Conservation (phyloP, 2,329 filamentous ascomycete genomes). For the Aspergillus sp. region DNA sequence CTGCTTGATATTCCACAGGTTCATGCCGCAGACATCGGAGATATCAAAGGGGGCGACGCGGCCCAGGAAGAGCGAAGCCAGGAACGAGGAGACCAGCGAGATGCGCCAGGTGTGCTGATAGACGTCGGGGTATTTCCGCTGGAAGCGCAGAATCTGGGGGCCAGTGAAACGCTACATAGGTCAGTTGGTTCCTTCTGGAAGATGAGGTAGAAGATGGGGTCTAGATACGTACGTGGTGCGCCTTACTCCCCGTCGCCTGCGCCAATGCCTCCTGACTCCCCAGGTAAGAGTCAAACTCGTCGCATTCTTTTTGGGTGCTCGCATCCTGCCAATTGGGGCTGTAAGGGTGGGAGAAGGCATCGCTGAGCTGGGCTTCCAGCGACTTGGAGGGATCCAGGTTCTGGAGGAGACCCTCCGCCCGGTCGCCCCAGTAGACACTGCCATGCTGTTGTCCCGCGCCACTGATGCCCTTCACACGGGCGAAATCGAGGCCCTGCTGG, state of each 20-base stretch:
- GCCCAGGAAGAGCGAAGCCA: conserved; percentile 86
- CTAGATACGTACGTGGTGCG: conserved; percentile 75
- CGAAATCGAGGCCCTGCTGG: conserved; percentile 68
- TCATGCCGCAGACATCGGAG: conserved; percentile 93
- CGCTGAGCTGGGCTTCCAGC: conserved; percentile 69
- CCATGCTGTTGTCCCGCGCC: conserved; percentile 97
- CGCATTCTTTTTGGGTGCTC: conserved; percentile 88
- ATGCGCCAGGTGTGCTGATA: conserved; percentile 81
- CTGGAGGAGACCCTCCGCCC: conserved; percentile 64
- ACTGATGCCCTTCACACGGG: conserved; percentile 74
- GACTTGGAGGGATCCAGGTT: conserved; percentile 58
- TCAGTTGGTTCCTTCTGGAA: too few relatives aligned
- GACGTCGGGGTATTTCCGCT: conserved; percentile 72
- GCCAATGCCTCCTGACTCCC: conserved; percentile 69
- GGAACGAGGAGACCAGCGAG: conserved; percentile 90
- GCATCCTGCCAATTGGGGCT: conserved; percentile 98
- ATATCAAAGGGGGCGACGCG: conserved; percentile 86
- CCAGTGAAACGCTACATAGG: conserved; percentile 78
- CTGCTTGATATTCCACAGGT: conserved; percentile 83
- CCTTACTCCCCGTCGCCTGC: conserved; percentile 80
- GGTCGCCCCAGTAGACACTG: conserved; percentile 84
- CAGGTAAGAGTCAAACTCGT: conserved; percentile 74
- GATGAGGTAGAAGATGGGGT: background rate
- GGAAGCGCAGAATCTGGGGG: conserved; percentile 90
- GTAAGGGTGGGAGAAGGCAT: conserved; percentile 76